Base-by-base conservation (phyloP, 768 basidiomycete genomes). In the Boletus rubropictus region DNA sequence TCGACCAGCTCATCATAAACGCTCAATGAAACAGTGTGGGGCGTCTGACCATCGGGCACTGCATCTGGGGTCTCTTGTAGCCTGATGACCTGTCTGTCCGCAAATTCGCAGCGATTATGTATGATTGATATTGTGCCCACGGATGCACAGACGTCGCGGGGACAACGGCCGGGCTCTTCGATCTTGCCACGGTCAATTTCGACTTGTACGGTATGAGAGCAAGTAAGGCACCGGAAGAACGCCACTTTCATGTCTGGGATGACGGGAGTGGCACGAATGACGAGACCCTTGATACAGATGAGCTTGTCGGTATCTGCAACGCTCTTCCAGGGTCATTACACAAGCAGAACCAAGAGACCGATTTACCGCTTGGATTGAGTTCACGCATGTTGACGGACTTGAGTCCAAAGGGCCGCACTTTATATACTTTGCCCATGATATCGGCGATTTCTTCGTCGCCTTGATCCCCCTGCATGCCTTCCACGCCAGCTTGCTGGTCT, bases 231-330 rank as follows among this genome's bases (percentile, higher is more conserved):
- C 45, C 94, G 88, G 80, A 99, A 99, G 74, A 99, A 98, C 18
- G 95, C 96, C 54, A 82, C 82, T 69, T 95, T 94, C 96, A 99
- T 98, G 68, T 99, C 96, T 4, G 96, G 96, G 49, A 98, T 97
- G 59, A 99, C 88, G 10, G 95, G 91, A 0, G 96, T 97, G 0
- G 94, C 89, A 20, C 96, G 87, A 51, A 99, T 98, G 58, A 98
- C 92, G 7, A 99, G 81, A 48, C 96, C 96, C 65, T 95, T 96
- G 71, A 99, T 86, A 47, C 81, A 85, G 17, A 96, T 88, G 17
- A 99, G 82, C 67, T 97, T 96, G 76, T 99, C 96, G 57, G 96
- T 99, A 61, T 99, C 96, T 97, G 51, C 28, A 46, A 38, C 46
- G 11, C 22, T 33, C 36, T 34, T 39, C 34, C 4, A 53, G 39